Base-by-base conservation (phyloP, 2,329 filamentous ascomycete species). In the Dactylellina leptospora region DNA sequence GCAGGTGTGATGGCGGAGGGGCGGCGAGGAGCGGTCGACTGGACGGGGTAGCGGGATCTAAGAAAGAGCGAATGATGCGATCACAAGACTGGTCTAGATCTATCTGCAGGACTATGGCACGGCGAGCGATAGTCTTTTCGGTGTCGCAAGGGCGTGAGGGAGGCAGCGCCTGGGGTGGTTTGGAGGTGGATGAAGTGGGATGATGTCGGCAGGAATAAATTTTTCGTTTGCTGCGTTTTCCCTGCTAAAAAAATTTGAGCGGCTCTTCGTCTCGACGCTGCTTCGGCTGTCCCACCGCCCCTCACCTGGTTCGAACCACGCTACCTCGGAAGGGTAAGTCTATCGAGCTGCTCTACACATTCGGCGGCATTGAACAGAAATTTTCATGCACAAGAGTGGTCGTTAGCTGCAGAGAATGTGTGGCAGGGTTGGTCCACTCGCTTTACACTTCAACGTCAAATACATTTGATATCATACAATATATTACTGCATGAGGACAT, bases 1-100 rank as follows among this genome's bases (percentile, higher is more conserved):
- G 58, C 76, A 74, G n/a, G n/a, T n/a, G 64, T 44, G 50, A 10
- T 38, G 44, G 53, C 23, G 28, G 27, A 36, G n/a, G n/a, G 20
- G 10, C 10, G 11, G 30, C 8, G n/a, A n/a, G 18, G 36, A 38
- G 40, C 47, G 18, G 38, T 40, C n/a, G n/a, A n/a, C n/a, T n/a
- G n/a, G n/a, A n/a, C n/a, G n/a, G n/a, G n/a, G n/a, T n/a, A n/a
- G n/a, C 16, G 27, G 28, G 36, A 40, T 6, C 18, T 16, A 50
- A 20, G 22, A 23, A 16, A 44, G 28, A 30, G 48, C 36, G 25
- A 22, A 23, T 44, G 27, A 13, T 9, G 13, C 36, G 13, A 36
- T n/a, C 38, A 16, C 13, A 3, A n/a, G 51, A 23, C 25, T 8
- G 48, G 27, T 13, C 23, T 8, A 50, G 22, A 51, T n/a, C 22